Evolutionary conservation across 352 stramenopile species (phyloP).

Genomic region (Pythium apleroticum): DNA sequence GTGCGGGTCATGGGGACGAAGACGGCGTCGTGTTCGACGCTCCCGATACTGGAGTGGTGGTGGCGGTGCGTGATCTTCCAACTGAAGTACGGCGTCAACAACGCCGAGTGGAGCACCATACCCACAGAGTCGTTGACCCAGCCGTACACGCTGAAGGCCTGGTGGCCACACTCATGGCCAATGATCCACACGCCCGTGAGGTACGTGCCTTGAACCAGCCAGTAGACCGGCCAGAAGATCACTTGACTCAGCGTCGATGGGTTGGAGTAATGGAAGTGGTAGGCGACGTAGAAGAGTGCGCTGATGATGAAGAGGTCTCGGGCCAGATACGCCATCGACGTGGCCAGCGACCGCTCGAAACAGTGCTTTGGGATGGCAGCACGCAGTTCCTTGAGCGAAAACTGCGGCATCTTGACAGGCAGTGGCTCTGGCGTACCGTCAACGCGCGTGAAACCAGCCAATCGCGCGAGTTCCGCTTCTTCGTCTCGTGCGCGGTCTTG

Average conservation of each 20-base stretch:
- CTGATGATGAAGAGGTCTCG: slow-evolving; percentile 90
- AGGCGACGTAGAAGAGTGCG: slow-evolving; percentile 87
- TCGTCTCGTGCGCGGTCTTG: no score
- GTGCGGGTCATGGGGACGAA: no score
- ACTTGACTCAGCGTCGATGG: slow-evolving; percentile 54
- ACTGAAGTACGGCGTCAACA: no score
- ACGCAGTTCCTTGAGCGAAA: slow-evolving; percentile 88
- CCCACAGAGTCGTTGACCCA: no score
- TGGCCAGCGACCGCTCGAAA: slow-evolving; percentile 94
- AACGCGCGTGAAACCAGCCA: slow-evolving; percentile 69
- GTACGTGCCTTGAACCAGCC: slow-evolving; percentile 97
- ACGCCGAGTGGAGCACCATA: no score
- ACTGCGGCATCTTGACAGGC: slow-evolving; percentile 78
- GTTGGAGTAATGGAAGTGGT: slow-evolving; percentile 58
- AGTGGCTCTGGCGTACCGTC: slow-evolving; percentile 73
- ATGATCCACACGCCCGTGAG: slow-evolving; percentile 97
- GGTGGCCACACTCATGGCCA: no score
- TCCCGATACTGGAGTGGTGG: no score
- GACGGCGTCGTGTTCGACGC: no score
- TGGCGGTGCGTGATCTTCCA: no score
- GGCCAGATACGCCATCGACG: slow-evolving; percentile 90
- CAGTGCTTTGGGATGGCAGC: slow-evolving; percentile 93
- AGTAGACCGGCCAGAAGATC: slow-evolving; percentile 97
- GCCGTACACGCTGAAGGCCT: no score
- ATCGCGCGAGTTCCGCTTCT: no score